phyloP scores from a whole-genome alignment of 257 asterid genomes.

The Solanum dulcamara region DNA sequence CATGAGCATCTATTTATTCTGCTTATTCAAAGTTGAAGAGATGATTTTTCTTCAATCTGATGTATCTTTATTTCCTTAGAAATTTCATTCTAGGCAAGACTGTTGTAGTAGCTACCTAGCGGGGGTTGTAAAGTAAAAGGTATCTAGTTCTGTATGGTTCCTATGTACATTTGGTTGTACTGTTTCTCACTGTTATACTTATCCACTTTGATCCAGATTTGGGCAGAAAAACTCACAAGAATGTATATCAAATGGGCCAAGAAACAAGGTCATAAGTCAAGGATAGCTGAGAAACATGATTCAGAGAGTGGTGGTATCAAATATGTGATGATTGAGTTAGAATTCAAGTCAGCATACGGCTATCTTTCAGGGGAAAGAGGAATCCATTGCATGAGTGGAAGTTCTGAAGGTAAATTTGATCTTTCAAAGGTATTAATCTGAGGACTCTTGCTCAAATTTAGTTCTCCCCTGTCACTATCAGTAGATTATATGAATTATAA shows the following conservation, averaged over 20 bases:
- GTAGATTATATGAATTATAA: neutral
- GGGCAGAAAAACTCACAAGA: constrained; percentile 44
- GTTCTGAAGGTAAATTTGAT: constrained; percentile 11
- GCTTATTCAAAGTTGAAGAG: neutral
- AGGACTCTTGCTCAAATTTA: neutral
- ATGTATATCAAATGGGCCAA: constrained; percentile 84
- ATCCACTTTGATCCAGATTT: constrained; percentile 30
- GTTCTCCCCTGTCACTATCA: neutral
- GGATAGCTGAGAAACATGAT: constrained; percentile 50
- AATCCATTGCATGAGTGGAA: constrained; percentile 37
- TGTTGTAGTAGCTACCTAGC: neutral
- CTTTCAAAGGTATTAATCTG: constrained; percentile 34
- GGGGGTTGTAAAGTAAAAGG: neutral
- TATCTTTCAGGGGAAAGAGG: constrained; percentile 75
- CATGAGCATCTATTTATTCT: neutral
- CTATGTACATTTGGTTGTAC: neutral
- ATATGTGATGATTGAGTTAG: constrained; percentile 55
- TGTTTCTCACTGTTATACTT: neutral
- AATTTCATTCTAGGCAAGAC: neutral
- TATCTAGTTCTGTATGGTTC: neutral
- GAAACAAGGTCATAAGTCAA: constrained; percentile 53
- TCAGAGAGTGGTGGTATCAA: constrained; percentile 32
- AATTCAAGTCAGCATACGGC: constrained; percentile 61
- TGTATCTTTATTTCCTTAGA: neutral
- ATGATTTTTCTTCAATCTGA: neutral